Evolutionary conservation across 2,329 filamentous ascomycete genomes (phyloP), one percentile per base, ranked within the genome.

Genomic region (Rhinocladiella mackenziei): DNA sequence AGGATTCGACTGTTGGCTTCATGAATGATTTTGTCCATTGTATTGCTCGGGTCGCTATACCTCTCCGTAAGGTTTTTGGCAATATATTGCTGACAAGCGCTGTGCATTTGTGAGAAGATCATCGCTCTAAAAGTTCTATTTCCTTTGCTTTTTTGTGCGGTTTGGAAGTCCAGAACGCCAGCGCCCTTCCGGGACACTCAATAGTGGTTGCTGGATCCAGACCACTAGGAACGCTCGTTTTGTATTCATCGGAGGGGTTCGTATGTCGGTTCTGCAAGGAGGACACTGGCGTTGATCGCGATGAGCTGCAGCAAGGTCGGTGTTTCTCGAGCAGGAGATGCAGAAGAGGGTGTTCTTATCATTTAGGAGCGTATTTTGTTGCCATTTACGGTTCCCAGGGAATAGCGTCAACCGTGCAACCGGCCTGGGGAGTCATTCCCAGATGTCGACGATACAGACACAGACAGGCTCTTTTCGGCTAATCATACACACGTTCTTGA

Each of bases 101-200:
- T 86, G 48, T 37, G 39, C 26, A 9, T 17, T 22, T 9, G 15
- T 53, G n/a, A 53, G 39, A 13, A 37, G 3, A n/a, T 26, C 17
- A 3, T 19, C 10, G 14, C n/a, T 4, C 6, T n/a, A 28, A 3
- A 37, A 13, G 13, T 3, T 10, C 22, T 14, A 10, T 13, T 15
- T 26, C 29, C 30, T 53, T 58, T 88, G 84, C 94, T 84, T 65
- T 95, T 86, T 57, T 92, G 86, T 2, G 81, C 81, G 14, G 82
- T 81, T 61, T 95, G 89, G 58, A 95, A 20, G 80, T 82, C 83
- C 88, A 94, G 61, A 95, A 95, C 22, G 77, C 79, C 53, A 95
- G 65, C 1, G 83, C 88, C 54, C 86, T 76, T 4, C 83, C 81
- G 15, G 87, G 84, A 64, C 88, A 94, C 57, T 95, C 89, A 76